Evolutionary conservation across 2,329 filamentous ascomycete species (phyloP), one percentile per base, ranked within the genome.

Genomic region (Knufia fluminis): DNA sequence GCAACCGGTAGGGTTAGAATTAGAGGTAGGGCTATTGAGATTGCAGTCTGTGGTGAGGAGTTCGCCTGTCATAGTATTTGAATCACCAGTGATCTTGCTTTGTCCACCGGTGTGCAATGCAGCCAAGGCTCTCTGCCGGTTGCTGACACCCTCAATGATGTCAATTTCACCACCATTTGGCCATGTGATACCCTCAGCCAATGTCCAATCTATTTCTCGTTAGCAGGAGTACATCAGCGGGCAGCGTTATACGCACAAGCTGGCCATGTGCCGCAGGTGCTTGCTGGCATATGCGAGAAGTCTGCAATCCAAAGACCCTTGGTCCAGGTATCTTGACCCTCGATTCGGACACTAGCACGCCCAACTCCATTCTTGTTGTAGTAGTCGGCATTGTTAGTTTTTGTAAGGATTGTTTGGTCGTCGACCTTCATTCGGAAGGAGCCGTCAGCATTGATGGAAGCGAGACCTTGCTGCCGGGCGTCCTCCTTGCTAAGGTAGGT

Each of bases 61-160:
- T 52, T 74, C 68, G 1, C 65, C 64, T 0, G 71, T 73, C 14
- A 67, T 65, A 16, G 76, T 61, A 2, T 60, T 64, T 14, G 79
- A 78, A 3, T 68, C 68, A 23, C 56, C 50, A 3, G 57, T 57
- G 52, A 76, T 62, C 12, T 59, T 65, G 57, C 73, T 76, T 3
- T 64, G 66, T 1, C 62, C 61, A 4, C 64, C 62, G 0, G 72
- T 76, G 54, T 77, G 74, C 32, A 75, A 61, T 3, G 71, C 71
- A 50, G 74, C 71, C 17, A 68, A 58, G 42, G 67, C 68, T 45
- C 56, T 62, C 20, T 61, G 56, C 45, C 69, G 62, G 41, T 64
- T 53, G 57, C 76, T 75, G 50, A 76, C 71, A 12, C 70, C 71
- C 55, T 77, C 74, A 54, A 76, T 72, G 46, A 77, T 70, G 57